These are phyloP conservation scores for Ramaria sp. DNA, from an alignment of 768 basidiomycete genomes.

Conservation along the genomic window DNA sequence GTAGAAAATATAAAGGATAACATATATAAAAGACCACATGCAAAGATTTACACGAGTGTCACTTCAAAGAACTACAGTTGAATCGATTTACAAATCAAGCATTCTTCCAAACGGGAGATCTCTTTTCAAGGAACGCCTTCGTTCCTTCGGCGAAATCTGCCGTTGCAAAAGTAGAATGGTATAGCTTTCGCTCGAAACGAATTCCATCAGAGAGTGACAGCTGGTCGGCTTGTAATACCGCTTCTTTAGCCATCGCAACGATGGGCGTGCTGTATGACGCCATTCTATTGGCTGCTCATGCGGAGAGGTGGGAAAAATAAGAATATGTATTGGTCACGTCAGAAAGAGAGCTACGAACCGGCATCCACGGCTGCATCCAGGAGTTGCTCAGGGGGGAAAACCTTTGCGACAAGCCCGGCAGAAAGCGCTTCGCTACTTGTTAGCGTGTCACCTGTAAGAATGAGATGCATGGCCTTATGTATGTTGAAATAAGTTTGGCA, in stretches of 20 bases:
- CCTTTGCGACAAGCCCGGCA: conserved; percentile 37
- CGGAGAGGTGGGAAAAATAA: not conserved
- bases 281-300: conserved; percentile 17
- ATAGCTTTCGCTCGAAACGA: conserved; percentile 35
- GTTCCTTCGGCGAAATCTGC: conserved; percentile 36
- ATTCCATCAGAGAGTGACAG: conserved; percentile 34
- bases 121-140: conserved; percentile 38
- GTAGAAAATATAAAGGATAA: no score
- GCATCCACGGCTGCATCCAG: conserved; percentile 33
- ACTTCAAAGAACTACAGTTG: not conserved
- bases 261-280: conserved; percentile 23
- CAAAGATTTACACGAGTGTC: no score
- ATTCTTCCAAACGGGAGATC: conserved; percentile 31
- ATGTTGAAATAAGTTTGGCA: not conserved
- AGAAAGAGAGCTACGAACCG: conserved; percentile 12
- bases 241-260: conserved; percentile 35
- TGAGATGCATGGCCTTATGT: conserved; percentile 43
- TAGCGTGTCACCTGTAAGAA: conserved; percentile 38
- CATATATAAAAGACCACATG: no score
- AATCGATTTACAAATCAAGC: not conserved
- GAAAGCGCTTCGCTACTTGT: conserved; percentile 33
- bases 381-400: conserved; percentile 29
- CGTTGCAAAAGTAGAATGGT: conserved; percentile 41
- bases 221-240: conserved; percentile 36
- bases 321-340: not conserved